Conservation (phyloP, 192 early-diverging fungal genomes). For the Umbelopsis vinacea region DNA sequence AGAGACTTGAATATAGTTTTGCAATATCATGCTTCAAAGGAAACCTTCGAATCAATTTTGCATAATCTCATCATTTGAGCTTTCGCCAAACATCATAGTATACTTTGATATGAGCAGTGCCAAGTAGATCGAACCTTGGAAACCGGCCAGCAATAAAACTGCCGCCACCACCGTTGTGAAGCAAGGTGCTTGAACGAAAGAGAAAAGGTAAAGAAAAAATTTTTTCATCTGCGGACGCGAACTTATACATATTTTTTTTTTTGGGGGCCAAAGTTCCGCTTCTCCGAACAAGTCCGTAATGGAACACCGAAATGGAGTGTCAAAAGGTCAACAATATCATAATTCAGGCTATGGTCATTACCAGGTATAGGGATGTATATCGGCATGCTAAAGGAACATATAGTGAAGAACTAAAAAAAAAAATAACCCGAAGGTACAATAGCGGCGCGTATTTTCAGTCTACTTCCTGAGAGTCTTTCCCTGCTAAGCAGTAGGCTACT, state of each 20-base stretch:
- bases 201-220: not conserved
- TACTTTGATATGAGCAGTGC: conserved; percentile 6
- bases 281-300: too few species aligned
- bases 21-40: conserved; percentile 23
- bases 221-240: not conserved
- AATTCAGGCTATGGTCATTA: too few species aligned
- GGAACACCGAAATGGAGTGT: too few species aligned
- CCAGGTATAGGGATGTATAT: too few species aligned
- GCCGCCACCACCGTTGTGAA: not conserved
- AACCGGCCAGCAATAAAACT: not conserved
- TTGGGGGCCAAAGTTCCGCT: not conserved
- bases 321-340: too few species aligned
- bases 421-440: too few species aligned
- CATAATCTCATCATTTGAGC: conserved; percentile 17
- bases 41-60: conserved; percentile 21
- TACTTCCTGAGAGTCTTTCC: too few species aligned
- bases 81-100: not conserved
- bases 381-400: too few species aligned
- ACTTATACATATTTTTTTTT: not conserved
- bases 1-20: conserved; percentile 24
- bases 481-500: too few species aligned
- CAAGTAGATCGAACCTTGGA: conserved; percentile 14
- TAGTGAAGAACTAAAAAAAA: too few species aligned
- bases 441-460: too few species aligned
- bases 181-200: not conserved